Percentiles rank a stretch among this genome's conserved stretches.
phyloP scores from a whole-genome alignment of 2,329 filamentous ascomycete species.

The Cladosporium halotolerans region DNA sequence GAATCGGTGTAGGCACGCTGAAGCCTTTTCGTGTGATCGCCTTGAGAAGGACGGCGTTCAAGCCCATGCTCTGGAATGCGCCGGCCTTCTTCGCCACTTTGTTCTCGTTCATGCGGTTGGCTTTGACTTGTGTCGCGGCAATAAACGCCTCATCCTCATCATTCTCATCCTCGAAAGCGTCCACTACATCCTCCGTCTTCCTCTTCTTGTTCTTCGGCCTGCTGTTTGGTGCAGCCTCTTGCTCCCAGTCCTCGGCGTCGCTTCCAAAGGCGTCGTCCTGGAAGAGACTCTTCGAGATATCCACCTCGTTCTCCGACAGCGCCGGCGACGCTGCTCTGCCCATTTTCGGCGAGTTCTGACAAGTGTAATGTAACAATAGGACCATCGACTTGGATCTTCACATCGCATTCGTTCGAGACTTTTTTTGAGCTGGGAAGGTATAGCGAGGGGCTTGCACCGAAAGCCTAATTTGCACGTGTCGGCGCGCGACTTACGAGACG shows the following conservation, averaged over 20 bases:
- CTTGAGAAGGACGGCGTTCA: conserved; percentile 77
- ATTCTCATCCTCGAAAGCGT: conserved; percentile 38
- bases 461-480: conserved; percentile 9
- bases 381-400: neutral
- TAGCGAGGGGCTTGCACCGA: neutral
- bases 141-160: conserved; percentile 76
- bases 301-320: conserved; percentile 81
- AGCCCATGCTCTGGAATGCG: conserved; percentile 90
- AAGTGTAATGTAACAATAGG: neutral
- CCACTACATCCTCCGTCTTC: conserved; percentile 13
- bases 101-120: conserved; percentile 78
- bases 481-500: neutral
- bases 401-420: neutral
- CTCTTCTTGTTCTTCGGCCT: conserved; percentile 6
- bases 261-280: conserved; percentile 53
- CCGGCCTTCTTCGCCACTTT: conserved; percentile 89
- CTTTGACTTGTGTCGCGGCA: conserved; percentile 75
- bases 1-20: conserved; percentile 91
- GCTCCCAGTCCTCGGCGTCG: conserved; percentile 31
- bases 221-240: neutral
- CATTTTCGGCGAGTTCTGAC: conserved; percentile 47
- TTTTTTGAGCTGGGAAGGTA: neutral
- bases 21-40: conserved; percentile 93
- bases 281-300: conserved; percentile 70
- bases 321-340: conserved; percentile 69